Conservation (phyloP, 2,329 filamentous ascomycete species). For the Apiospora malaysiana region DNA sequence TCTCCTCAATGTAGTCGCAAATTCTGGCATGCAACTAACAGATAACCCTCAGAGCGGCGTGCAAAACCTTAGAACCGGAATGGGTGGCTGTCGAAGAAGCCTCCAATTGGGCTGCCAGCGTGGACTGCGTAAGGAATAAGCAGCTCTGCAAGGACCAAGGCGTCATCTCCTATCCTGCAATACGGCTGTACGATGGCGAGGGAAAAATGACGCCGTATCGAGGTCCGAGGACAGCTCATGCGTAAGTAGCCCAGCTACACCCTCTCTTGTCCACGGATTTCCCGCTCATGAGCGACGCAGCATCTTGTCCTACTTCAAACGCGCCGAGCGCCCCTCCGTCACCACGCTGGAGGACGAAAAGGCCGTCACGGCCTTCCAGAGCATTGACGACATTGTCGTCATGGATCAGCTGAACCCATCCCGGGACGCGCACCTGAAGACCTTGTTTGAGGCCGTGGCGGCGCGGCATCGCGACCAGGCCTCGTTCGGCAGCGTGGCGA, state of each 20-base stretch:
- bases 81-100: constrained; percentile 39
- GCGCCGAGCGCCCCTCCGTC: constrained; percentile 36
- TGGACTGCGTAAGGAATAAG: constrained; percentile 47
- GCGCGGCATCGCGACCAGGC: constrained; percentile 45
- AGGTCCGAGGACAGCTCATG: constrained; percentile 46
- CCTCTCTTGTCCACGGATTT: background rate
- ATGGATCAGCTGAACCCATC: constrained; percentile 44
- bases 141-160: constrained; percentile 48
- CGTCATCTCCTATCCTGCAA: constrained; percentile 52
- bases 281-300: constrained; percentile 27
- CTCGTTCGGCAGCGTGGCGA: constrained; percentile 44
- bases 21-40: background rate
- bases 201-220: constrained; percentile 47
- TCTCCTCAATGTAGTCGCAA: too few species aligned
- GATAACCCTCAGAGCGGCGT: constrained; percentile 34
- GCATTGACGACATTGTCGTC: constrained; percentile 47
- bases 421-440: constrained; percentile 36
- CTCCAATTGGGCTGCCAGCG: constrained; percentile 37
- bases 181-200: constrained; percentile 48
- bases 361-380: constrained; percentile 39
- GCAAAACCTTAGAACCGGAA: constrained; percentile 43
- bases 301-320: constrained; percentile 39
- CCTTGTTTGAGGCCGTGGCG: constrained; percentile 43
- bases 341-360: constrained; percentile 30
- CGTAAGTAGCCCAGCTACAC: constrained; percentile 37